These are phyloP conservation scores for Populus davidiana DNA, from an alignment of 345 rosid species.

Conservation along the genomic window DNA sequence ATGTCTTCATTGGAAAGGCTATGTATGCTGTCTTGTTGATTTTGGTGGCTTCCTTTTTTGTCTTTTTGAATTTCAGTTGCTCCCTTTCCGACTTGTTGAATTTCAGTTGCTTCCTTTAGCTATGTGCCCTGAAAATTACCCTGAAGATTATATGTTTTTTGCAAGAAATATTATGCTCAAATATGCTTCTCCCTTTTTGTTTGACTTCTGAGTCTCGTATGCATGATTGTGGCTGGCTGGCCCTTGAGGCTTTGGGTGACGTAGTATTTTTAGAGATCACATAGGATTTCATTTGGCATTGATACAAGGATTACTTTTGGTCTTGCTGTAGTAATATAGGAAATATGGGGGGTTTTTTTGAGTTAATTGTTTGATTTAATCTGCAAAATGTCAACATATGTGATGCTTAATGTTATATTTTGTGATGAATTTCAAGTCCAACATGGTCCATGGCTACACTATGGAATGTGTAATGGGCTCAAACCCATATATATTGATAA, in stretches of 20 bases:
- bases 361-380: background rate
- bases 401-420: background rate
- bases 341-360: background rate
- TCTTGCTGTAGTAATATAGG: background rate
- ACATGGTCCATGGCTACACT: background rate
- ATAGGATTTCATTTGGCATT: background rate
- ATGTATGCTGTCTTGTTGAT: background rate
- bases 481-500: background rate
- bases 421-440: background rate
- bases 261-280: background rate
- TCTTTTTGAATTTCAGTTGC: background rate
- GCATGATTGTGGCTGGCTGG: background rate
- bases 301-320: background rate
- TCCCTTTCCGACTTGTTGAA: background rate
- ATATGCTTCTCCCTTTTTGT: background rate
- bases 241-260: background rate
- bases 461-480: background rate
- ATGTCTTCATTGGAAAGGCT: constrained; percentile 1
- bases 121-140: background rate
- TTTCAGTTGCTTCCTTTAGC: background rate
- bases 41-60: background rate
- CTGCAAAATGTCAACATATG: background rate
- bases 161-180: background rate
- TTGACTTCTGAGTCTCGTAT: background rate
- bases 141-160: background rate